Conservation (phyloP, 2,329 filamentous ascomycete genomes). For the Ophiostoma fasciatum region DNA sequence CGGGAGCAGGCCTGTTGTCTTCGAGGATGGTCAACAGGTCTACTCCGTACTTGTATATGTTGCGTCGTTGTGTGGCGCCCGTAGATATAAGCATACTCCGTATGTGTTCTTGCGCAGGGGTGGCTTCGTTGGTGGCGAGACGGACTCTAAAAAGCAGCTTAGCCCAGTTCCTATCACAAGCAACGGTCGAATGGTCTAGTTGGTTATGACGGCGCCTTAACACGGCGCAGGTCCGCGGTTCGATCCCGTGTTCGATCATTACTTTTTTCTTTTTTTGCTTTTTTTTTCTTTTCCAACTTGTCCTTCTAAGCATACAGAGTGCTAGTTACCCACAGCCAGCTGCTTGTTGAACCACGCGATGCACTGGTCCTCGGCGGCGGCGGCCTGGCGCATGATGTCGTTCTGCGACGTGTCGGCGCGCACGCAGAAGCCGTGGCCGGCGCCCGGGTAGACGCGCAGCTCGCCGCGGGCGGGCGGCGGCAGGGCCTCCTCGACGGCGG, state of each 20-base stretch:
- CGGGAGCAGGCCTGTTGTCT: too few species aligned
- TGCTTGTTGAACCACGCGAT: slow-evolving; percentile 20
- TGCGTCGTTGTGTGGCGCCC: too few species aligned
- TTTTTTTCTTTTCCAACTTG: not conserved
- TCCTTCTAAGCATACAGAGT: too few species aligned
- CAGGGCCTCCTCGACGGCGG: slow-evolving; percentile 19
- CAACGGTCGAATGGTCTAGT: slow-evolving; percentile 5
- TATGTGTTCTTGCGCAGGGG: not conserved
- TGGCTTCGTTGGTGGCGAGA: too few species aligned
- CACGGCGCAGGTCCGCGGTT: slow-evolving; percentile 4
- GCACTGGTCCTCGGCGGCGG: slow-evolving; percentile 20
- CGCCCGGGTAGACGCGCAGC: slow-evolving; percentile 21
- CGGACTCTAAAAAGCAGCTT: too few species aligned
- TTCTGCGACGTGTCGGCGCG: slow-evolving; percentile 17
- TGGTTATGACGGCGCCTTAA: slow-evolving; percentile 6
- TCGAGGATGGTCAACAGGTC: too few species aligned
- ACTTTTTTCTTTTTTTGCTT: not conserved
- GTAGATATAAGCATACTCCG: too few species aligned
- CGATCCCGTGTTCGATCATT: slow-evolving; percentile 5
- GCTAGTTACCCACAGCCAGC: too few species aligned
- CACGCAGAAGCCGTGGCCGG: slow-evolving; percentile 27
- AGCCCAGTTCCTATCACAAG: too few species aligned
- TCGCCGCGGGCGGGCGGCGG: slow-evolving; percentile 21
- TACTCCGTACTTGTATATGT: too few species aligned
- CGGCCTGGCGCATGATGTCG: slow-evolving; percentile 16